Percentiles rank a stretch among this genome's conserved stretches.
Conservation (phyloP, 306 rosid species). For the Corylus heterophylla region DNA sequence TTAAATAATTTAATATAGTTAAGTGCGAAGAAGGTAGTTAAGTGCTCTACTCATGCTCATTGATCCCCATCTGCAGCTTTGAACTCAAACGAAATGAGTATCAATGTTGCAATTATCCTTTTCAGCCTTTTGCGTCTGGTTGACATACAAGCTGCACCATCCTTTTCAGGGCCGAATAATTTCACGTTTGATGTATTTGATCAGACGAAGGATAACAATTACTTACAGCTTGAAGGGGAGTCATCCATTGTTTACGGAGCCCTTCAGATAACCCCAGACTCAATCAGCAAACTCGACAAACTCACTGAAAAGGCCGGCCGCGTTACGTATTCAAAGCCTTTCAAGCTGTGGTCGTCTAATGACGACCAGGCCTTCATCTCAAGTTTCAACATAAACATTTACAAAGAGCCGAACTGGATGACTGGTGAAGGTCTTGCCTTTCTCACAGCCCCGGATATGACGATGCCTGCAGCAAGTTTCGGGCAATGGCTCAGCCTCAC, state of each 20-base stretch:
- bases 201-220: not conserved
- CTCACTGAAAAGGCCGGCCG: conserved; percentile 37
- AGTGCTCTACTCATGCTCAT: no score
- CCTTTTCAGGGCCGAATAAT: not conserved
- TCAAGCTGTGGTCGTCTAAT: conserved; percentile 38
- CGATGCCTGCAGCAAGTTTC: conserved; percentile 28
- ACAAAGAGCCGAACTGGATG: conserved; percentile 4
- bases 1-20: no score
- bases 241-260: conserved; percentile 27
- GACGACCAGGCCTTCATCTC: conserved; percentile 45
- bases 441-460: conserved; percentile 38
- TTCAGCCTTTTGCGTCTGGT: not conserved
- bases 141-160: not conserved
- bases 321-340: conserved; percentile 34
- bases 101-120: not conserved
- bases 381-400: conserved; percentile 36
- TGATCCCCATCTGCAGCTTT: no score
- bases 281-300: not conserved
- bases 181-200: conserved; percentile 18
- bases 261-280: conserved; percentile 52
- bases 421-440: conserved; percentile 50
- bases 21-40: no score
- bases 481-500: conserved; percentile 56
- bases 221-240: not conserved
- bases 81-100: not conserved